Conservation (phyloP, 768 basidiomycete species). For the Paxillus ammoniavirescens region DNA sequence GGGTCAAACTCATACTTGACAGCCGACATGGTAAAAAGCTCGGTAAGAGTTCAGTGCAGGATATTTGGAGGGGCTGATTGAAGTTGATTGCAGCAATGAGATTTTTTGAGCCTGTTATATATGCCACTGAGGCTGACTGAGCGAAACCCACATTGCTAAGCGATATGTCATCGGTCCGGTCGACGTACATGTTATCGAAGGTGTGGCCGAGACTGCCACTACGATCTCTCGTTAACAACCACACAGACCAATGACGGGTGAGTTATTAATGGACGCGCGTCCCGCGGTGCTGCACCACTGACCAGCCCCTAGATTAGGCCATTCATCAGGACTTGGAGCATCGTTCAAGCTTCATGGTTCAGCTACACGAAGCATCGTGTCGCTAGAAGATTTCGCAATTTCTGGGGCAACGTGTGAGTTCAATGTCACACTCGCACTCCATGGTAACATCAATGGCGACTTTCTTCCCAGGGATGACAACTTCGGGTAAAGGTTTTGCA, state of each 20-base stretch:
- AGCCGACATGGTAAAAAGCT: constrained; percentile 18
- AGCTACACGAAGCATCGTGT: background rate
- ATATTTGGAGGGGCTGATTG: background rate
- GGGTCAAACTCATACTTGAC: constrained; percentile 35
- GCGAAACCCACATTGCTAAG: constrained; percentile 10
- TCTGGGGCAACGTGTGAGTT: background rate
- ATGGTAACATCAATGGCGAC: background rate
- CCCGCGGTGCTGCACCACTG: background rate
- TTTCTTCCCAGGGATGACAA: background rate
- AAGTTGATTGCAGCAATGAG: background rate
- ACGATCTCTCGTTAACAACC: constrained; percentile 1
- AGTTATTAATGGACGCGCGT: background rate
- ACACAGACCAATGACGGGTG: background rate
- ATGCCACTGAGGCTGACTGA: background rate
- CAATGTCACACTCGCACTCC: background rate
- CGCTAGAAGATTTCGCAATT: background rate
- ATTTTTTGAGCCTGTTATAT: constrained; percentile 12
- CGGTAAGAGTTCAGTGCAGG: background rate
- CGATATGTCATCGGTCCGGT: constrained; percentile 7
- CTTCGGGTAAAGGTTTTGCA: background rate
- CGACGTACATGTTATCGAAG: background rate
- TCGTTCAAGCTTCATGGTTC: background rate
- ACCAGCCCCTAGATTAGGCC: background rate
- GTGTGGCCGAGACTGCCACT: background rate
- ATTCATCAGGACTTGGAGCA: background rate